A percentile compares a stretch with the other conserved stretches of the same genome.
Conservation (phyloP, 1,284 basidiomycete species). For the Ceratobasidium sp. region DNA sequence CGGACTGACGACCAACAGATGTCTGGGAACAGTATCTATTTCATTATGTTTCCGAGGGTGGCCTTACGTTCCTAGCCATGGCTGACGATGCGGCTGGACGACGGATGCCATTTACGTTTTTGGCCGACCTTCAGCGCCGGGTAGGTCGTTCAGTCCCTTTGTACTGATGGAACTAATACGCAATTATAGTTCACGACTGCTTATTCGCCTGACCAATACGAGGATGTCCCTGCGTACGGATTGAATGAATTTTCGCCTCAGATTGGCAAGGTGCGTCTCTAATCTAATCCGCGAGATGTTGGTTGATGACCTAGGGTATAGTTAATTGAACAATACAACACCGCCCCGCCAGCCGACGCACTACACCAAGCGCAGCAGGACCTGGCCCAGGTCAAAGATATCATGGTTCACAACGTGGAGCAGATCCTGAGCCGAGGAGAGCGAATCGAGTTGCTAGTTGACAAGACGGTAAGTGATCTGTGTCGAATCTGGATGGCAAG, state of each 20-base stretch:
- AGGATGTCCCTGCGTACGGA: constrained; percentile 52
- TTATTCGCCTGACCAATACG: constrained; percentile 52
- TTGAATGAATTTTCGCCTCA: constrained; percentile 52
- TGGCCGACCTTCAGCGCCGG: constrained; percentile 83
- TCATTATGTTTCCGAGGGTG: constrained; percentile 90
- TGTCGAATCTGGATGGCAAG: background rate
- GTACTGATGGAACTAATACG: background rate
- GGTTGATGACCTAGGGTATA: constrained; percentile 42
- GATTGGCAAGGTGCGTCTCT: constrained; percentile 55
- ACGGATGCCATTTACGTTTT: constrained; percentile 93
- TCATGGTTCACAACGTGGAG: constrained; percentile 97
- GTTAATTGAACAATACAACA: constrained; percentile 87
- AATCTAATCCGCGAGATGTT: constrained; percentile 49
- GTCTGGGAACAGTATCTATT: constrained; percentile 96
- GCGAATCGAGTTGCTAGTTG: constrained; percentile 92
- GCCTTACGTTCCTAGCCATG: constrained; percentile 90
- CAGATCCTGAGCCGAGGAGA: constrained; percentile 94
- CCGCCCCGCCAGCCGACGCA: constrained; percentile 89
- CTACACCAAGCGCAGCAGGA: constrained; percentile 89
- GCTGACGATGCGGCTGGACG: constrained; percentile 89
- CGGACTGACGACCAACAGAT: constrained; percentile 51
- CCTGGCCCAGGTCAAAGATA: constrained; percentile 91
- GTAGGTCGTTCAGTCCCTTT: constrained; percentile 47
- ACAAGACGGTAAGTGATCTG: constrained; percentile 73
- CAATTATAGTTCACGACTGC: constrained; percentile 61